phyloP scores from a whole-genome alignment of 192 early-diverging fungal genomes.

The Backusella psychrophila region DNA sequence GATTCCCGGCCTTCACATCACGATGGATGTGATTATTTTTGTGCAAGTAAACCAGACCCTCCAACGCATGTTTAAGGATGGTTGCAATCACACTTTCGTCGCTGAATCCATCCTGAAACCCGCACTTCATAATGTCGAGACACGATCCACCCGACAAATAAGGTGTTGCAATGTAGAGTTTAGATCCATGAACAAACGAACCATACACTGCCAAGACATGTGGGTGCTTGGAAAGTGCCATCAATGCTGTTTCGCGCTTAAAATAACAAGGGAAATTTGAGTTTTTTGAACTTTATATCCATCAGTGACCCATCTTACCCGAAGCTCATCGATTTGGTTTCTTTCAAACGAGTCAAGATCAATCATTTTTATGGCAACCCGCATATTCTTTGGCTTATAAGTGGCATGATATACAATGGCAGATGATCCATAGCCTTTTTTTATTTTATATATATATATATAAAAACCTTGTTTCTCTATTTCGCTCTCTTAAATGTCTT shows the following conservation, averaged over 20 bases:
- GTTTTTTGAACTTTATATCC: neutral
- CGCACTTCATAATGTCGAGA: conserved; percentile 86
- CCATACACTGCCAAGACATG: conserved; percentile 80
- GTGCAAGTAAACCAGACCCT: conserved; percentile 67
- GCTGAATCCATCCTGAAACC: conserved; percentile 74
- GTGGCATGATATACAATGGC: conserved; percentile 80
- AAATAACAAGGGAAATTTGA: neutral
- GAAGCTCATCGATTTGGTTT: conserved; percentile 87
- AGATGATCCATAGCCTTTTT: conserved; percentile 80
- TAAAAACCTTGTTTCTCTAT: neutral
- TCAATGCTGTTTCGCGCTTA: conserved; percentile 80
- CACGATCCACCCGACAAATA: conserved; percentile 78
- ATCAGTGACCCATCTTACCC: conserved; percentile 41
- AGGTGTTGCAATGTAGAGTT: conserved; percentile 81
- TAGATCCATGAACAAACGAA: conserved; percentile 78
- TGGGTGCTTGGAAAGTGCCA: conserved; percentile 83
- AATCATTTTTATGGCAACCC: conserved; percentile 81
- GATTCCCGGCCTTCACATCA: conserved; percentile 70
- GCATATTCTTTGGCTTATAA: conserved; percentile 67
- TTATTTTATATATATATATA: neutral
- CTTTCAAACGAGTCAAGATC: conserved; percentile 89
- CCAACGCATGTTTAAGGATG: conserved; percentile 73
- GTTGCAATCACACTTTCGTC: conserved; percentile 78
- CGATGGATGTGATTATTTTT: conserved; percentile 66
- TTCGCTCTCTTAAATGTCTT: neutral